Percentiles rank a stretch among this genome's conserved stretches.
Evolutionary conservation across 345 rosid species (phyloP).

Genomic region (Geranium brycei): DNA sequence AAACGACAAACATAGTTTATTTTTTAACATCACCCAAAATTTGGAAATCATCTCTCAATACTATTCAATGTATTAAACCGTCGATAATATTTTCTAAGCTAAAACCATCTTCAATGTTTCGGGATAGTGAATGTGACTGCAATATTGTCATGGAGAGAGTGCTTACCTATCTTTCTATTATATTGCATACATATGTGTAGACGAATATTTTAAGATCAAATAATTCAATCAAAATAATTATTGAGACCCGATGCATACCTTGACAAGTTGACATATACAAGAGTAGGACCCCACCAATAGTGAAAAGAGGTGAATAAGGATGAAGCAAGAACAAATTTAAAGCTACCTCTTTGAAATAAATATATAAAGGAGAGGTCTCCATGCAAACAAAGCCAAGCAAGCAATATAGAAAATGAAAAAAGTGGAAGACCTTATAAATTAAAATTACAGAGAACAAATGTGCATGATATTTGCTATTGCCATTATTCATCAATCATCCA

Average conservation of each 20-base stretch:
- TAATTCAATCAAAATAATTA: background rate
- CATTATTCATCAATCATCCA: no score
- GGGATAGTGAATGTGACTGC: no score
- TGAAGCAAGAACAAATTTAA: background rate
- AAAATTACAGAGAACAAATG: no score
- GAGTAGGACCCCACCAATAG: background rate
- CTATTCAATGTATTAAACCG: no score
- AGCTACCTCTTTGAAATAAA: background rate
- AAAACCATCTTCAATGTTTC: no score
- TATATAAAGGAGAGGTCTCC: background rate
- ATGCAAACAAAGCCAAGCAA: background rate
- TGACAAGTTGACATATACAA: background rate
- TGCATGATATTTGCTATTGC: no score
- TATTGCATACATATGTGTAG: background rate
- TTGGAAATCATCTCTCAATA: no score
- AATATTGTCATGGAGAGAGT: no score
- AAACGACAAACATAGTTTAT: no score
- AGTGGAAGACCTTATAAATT: background rate
- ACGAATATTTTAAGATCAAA: background rate
- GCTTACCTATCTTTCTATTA: background rate
- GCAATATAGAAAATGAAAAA: background rate
- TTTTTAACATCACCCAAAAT: no score
- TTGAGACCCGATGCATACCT: background rate
- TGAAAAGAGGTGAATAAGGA: background rate
- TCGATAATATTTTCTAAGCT: no score